Conservation (phyloP, 2,329 filamentous ascomycete genomes). For the Pseudogymnoascus sp. region DNA sequence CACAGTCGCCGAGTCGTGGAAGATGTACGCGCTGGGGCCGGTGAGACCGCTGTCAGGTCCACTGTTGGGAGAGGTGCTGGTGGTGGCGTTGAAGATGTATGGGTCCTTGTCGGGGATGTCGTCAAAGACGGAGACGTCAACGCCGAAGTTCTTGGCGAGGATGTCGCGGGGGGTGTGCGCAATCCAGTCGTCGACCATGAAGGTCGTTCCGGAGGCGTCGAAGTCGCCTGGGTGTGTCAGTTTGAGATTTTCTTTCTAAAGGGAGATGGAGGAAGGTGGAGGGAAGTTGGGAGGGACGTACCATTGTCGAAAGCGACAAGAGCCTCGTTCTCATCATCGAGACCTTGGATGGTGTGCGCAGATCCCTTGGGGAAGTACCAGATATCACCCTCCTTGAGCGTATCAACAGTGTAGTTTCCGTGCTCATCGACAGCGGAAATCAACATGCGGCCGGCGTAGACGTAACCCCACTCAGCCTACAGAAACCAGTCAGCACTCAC, state of each 20-base stretch:
- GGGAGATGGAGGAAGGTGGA: no score
- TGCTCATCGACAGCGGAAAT: conserved; percentile 55
- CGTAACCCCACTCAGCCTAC: conserved; percentile 58
- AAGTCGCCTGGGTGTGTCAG: conserved; percentile 38
- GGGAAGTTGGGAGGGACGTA: conserved; percentile 6
- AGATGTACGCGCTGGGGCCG: conserved; percentile 54
- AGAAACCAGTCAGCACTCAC: not conserved
- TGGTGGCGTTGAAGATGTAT: conserved; percentile 51
- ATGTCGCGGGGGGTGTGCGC: conserved; percentile 54
- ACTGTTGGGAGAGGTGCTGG: conserved; percentile 37
- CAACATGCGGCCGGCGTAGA: conserved; percentile 48
- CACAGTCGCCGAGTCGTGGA: conserved; percentile 42
- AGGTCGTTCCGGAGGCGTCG: conserved; percentile 56
- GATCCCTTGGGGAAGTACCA: conserved; percentile 62
- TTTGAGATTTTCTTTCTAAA: not conserved
- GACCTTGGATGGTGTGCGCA: conserved; percentile 54
- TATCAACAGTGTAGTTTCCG: conserved; percentile 45
- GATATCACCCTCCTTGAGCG: conserved; percentile 52
- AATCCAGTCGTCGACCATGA: conserved; percentile 64
- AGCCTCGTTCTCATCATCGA: conserved; percentile 59
- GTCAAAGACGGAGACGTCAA: conserved; percentile 50
- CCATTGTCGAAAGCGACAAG: conserved; percentile 58
- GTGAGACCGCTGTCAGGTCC: conserved; percentile 39
- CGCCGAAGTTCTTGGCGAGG: conserved; percentile 60
- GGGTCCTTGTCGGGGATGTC: conserved; percentile 48